These are phyloP conservation scores for Cystobasidium slooffiae DNA, from an alignment of 1,284 basidiomycete species.

Conservation along the genomic window DNA sequence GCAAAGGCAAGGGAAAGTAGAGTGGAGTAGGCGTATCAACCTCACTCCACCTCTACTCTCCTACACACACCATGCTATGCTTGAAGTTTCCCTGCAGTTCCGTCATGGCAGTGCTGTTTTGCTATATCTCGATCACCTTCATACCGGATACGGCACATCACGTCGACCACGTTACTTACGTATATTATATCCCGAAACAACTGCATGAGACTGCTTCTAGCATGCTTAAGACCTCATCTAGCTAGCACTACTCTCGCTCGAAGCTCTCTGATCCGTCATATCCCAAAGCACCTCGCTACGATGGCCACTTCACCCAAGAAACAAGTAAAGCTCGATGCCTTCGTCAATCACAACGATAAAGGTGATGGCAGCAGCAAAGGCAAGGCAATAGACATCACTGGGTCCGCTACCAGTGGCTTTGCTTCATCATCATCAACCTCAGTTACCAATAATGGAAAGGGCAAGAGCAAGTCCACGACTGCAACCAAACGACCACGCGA, in stretches of 20 bases:
- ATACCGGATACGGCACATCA: neutral
- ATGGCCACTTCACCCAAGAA: conserved; percentile 4
- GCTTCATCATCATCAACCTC: neutral
- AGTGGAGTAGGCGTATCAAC: neutral
- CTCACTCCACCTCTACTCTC: neutral
- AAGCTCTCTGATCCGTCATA: neutral
- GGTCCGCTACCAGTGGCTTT: no score
- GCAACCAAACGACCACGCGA: conserved; percentile 26
- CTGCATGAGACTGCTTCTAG: conserved; percentile 12
- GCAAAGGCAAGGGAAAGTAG: neutral
- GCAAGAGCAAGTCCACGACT: neutral
- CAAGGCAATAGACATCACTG: neutral
- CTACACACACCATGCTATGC: neutral
- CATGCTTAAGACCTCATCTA: neutral
- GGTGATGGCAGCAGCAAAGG: neutral
- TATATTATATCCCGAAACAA: no score
- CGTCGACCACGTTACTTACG: neutral
- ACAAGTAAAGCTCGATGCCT: conserved; percentile 36
- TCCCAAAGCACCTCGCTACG: no score
- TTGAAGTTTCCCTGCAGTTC: neutral
- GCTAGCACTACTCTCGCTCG: neutral
- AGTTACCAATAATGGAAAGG: neutral
- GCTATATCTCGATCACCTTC: conserved; percentile 11
- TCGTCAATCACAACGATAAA: conserved; percentile 20
- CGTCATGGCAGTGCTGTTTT: conserved; percentile 15